phyloP scores from a whole-genome alignment of 768 basidiomycete species.

The Mycena indigotica region DNA sequence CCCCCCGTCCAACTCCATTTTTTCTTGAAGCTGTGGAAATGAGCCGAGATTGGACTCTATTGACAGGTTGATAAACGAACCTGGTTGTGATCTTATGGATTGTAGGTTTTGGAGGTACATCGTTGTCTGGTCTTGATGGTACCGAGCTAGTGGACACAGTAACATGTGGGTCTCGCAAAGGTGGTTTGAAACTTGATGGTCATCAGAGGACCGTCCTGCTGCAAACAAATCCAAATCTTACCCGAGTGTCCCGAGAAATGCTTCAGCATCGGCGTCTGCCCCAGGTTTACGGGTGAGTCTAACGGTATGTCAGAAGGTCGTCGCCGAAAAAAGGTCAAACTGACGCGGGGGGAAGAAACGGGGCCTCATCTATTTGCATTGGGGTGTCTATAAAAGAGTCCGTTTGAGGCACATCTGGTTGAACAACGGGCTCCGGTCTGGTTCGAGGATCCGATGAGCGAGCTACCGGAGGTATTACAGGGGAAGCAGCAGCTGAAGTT shows the following conservation, averaged over 20 bases:
- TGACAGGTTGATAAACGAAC: neutral
- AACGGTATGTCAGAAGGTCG: slow-evolving; percentile 13
- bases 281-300: slow-evolving; percentile 16
- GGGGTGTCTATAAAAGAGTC: slow-evolving; percentile 3
- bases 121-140: no score
- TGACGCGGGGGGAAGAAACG: slow-evolving; percentile 9
- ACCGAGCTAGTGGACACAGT: no score
- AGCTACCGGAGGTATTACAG: neutral
- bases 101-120: no score
- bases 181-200: no score
- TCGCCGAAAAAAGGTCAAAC: neutral
- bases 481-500: slow-evolving; percentile 1
- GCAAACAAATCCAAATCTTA: no score
- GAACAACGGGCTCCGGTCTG: slow-evolving; percentile 5
- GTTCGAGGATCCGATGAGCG: neutral
- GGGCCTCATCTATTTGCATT: neutral
- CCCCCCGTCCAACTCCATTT: slow-evolving; percentile 70
- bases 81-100: slow-evolving; percentile 15
- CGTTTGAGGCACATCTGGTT: slow-evolving; percentile 1
- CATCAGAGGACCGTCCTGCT: no score
- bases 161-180: no score
- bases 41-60: slow-evolving; percentile 8
- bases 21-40: slow-evolving; percentile 49
- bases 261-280: slow-evolving; percentile 13
- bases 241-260: neutral